These are phyloP conservation scores for Nephelium lappaceum DNA, from an alignment of 345 rosid genomes.

Conservation along the genomic window DNA sequence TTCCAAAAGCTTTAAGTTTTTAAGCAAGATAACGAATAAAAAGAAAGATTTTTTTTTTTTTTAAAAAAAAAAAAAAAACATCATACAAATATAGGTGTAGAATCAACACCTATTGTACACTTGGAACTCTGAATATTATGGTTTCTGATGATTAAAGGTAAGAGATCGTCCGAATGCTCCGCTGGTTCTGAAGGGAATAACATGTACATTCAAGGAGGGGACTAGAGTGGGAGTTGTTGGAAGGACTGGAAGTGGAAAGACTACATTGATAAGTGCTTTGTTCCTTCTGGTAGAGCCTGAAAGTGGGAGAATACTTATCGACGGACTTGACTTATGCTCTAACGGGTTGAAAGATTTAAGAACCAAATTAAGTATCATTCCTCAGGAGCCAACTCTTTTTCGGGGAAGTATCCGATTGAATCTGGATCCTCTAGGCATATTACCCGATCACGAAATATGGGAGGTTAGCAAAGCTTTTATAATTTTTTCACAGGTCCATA, in stretches of 20 bases:
- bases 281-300: slow-evolving; percentile 81
- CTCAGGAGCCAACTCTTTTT: slow-evolving; percentile 91
- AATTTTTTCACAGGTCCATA: no score
- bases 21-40: no score
- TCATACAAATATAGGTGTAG: no score
- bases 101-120: no score
- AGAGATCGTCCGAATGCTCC: slow-evolving; percentile 39
- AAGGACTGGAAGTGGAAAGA: slow-evolving; percentile 92
- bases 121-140: background rate
- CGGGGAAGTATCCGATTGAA: slow-evolving; percentile 75
- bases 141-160: slow-evolving; percentile 16
- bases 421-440: slow-evolving; percentile 77
- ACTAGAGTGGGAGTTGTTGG: slow-evolving; percentile 89
- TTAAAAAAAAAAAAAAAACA: no score
- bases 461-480: slow-evolving; percentile 40
- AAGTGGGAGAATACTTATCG: slow-evolving; percentile 67
- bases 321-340: slow-evolving; percentile 68
- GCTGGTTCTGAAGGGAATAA: slow-evolving; percentile 38
- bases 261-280: slow-evolving; percentile 89
- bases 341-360: slow-evolving; percentile 83
- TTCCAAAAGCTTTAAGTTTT: no score
- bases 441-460: slow-evolving; percentile 78
- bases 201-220: slow-evolving; percentile 38
- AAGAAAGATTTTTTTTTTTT: no score
- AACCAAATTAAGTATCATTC: slow-evolving; percentile 84